phyloP scores from a whole-genome alignment of 768 basidiomycete species.

The Tricholoma matsutake region DNA sequence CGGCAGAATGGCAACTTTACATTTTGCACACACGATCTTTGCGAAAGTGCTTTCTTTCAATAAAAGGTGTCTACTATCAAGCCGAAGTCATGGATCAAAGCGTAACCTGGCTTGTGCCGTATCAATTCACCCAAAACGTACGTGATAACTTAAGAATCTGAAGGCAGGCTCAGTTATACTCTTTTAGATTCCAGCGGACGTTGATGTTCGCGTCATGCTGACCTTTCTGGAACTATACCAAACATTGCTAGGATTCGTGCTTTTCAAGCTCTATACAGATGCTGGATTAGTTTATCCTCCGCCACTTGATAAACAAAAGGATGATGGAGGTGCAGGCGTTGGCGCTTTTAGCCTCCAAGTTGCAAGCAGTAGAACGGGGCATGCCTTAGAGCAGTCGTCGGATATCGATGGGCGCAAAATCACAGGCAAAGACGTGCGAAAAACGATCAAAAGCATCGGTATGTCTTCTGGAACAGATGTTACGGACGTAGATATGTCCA shows the following conservation, averaged over 20 bases:
- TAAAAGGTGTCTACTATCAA: slow-evolving; percentile 98
- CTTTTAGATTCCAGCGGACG: slow-evolving; percentile 83
- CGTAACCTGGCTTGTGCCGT: slow-evolving; percentile 95
- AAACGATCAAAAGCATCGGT: slow-evolving; percentile 57
- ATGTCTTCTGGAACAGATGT: slow-evolving; percentile 26
- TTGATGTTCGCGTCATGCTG: slow-evolving; percentile 96
- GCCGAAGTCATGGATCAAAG: slow-evolving; percentile 91
- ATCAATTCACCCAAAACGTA: slow-evolving; percentile 95
- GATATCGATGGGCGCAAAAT: slow-evolving; percentile 41
- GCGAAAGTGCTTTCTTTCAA: slow-evolving; percentile 90
- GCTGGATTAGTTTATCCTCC: slow-evolving; percentile 93
- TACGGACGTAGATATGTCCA: slow-evolving; percentile 37
- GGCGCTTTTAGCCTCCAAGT: slow-evolving; percentile 81
- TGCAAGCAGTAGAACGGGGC: slow-evolving; percentile 23
- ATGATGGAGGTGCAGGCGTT: slow-evolving; percentile 83
- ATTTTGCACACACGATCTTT: slow-evolving; percentile 84
- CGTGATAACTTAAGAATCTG: slow-evolving; percentile 15
- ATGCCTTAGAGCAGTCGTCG: slow-evolving; percentile 40
- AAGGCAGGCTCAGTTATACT: slow-evolving; percentile 1
- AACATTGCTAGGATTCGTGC: slow-evolving; percentile 90
- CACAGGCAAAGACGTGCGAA: slow-evolving; percentile 52
- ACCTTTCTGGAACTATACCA: slow-evolving; percentile 99
- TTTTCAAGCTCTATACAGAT: slow-evolving; percentile 99
- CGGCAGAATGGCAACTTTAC: slow-evolving; percentile 97
- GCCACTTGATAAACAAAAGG: slow-evolving; percentile 75